Base-by-base conservation (phyloP, 169 alveolate species). In the Hammondia hammondi region DNA sequence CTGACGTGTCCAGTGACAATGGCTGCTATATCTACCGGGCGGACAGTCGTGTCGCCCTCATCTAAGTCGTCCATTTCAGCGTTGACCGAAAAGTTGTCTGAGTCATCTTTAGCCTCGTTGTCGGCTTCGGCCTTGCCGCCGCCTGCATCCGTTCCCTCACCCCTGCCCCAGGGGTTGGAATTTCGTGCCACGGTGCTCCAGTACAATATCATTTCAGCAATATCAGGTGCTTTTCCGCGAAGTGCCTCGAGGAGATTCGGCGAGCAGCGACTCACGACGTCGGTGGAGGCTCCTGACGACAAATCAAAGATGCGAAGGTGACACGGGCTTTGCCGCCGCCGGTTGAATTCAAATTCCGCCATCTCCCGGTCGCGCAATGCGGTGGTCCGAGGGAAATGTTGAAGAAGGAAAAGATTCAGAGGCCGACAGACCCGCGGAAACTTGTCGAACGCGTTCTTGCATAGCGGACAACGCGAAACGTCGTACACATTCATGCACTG, bases 351-450 rank as follows among this genome's bases (percentile, higher is more conserved):
- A 27, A 88, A 67, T 19, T 37, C 84, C 9, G n/a, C 85, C 84
- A 88, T 35, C 29, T 88, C 92, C 43, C 67, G n/a, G 10, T 88
- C 92, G 27, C 92, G 56, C 67, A 45, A 39, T 32, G 82, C 35
- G 17, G 92, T 72, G 3, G 92, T 72, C 32, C 56, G 72, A 10
- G 92, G 92, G 67, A 52, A 45, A 19, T 39, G 71, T 35, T 24
- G 48, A 21, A 61, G 92, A 21, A 88, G 43, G 85, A 52, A 88
- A 2, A 88, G 85, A 37, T 88, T 19, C 81, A 88, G 70, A 14
- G 92, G 92, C 19, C 92, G 92, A 45, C 92, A 67, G 32, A 88
- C 92, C n/a, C 81, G 92, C 10, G 92, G 92, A 37, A 88, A 45
- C 6, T 43, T 29, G 67, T 57, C 82, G 39, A 88, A 88, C 9